Conservation (phyloP, 163 green algal genomes). For the Picocystis sp. region DNA sequence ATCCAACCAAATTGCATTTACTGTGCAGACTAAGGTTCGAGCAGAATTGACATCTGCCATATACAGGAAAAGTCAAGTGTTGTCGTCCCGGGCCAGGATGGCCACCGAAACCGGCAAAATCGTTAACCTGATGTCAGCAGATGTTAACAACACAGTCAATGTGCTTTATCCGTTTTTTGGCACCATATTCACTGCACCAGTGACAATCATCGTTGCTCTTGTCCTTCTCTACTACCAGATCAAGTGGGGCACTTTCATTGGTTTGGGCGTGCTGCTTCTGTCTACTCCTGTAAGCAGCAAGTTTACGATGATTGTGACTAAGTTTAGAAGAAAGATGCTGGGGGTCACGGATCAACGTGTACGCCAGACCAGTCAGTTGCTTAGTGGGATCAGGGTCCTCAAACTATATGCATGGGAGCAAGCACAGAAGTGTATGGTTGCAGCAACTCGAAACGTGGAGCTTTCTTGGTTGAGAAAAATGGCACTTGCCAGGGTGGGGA, state of each 20-base stretch:
- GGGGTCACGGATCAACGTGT: slow-evolving; percentile 41
- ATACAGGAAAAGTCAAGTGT: too few relatives aligned
- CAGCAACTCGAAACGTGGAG: slow-evolving; percentile 25
- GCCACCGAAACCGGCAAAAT: slow-evolving; percentile 32
- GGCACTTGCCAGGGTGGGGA: slow-evolving; percentile 19
- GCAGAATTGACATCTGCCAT: too few relatives aligned
- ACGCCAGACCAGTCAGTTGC: slow-evolving; percentile 38
- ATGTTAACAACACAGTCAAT: slow-evolving; percentile 41
- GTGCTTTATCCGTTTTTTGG: slow-evolving; percentile 41
- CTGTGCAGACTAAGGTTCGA: too few relatives aligned
- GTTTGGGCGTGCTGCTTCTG: slow-evolving; percentile 31
- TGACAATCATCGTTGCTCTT: slow-evolving; percentile 35
- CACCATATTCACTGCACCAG: slow-evolving; percentile 10
- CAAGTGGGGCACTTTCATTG: slow-evolving; percentile 41
- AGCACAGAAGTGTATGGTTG: slow-evolving; percentile 24
- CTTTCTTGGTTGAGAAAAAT: slow-evolving; percentile 25
- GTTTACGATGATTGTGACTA: slow-evolving; percentile 20
- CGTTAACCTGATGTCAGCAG: slow-evolving; percentile 43
- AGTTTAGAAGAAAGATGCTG: slow-evolving; percentile 22
- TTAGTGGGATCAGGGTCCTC: slow-evolving; percentile 43
- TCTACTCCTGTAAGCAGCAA: slow-evolving; percentile 19
- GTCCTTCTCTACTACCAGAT: slow-evolving; percentile 35
- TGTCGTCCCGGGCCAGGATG: not conserved
- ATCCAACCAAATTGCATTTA: too few relatives aligned
- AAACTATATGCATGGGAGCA: slow-evolving; percentile 53